Conservation (phyloP, 1,139 yeast genomes). For the Suhomyces yuchorum region DNA sequence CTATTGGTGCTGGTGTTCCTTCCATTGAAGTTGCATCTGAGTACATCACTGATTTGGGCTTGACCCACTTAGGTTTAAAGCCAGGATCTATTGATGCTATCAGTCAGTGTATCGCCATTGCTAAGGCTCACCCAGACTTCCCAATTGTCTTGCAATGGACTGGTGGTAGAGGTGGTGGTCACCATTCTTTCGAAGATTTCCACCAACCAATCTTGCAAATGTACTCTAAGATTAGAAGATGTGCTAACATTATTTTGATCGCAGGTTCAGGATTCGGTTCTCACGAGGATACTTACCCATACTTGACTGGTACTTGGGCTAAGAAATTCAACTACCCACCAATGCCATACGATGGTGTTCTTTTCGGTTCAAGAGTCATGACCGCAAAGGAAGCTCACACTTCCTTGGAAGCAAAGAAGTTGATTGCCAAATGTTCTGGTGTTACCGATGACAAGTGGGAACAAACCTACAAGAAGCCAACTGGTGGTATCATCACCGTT, state of each 20-base stretch:
- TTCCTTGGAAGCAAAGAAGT: slow-evolving; percentile 89
- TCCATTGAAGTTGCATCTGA: slow-evolving; percentile 96
- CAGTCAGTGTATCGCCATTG: slow-evolving; percentile 81
- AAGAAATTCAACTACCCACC: slow-evolving; percentile 83
- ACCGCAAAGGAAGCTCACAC: slow-evolving; percentile 95
- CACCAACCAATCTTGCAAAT: slow-evolving; percentile 95
- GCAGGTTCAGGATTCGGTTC: slow-evolving; percentile 99
- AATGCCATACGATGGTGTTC: slow-evolving; percentile 98
- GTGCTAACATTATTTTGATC: slow-evolving; percentile 81
- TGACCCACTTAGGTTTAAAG: slow-evolving; percentile 92
- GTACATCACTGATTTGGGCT: slow-evolving; percentile 87
- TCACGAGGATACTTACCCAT: slow-evolving; percentile 94
- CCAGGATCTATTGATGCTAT: slow-evolving; percentile 98
- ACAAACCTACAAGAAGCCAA: slow-evolving; percentile 86
- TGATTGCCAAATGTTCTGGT: slow-evolving; percentile 90
- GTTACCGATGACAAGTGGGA: slow-evolving; percentile 90
- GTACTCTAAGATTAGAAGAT: slow-evolving; percentile 93
- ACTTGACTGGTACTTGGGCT: slow-evolving; percentile 97
- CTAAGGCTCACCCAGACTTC: slow-evolving; percentile 93
- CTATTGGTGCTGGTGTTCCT: slow-evolving; percentile 99
- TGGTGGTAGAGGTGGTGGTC: slow-evolving; percentile 99
- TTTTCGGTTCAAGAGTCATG: slow-evolving; percentile 97
- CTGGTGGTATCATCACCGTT: slow-evolving; percentile 96
- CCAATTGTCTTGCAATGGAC: slow-evolving; percentile 99
- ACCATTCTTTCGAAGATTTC: slow-evolving; percentile 98